These are phyloP conservation scores for Phialocephala sp. DNA, from an alignment of 2,329 filamentous ascomycete species.

Conservation along the genomic window DNA sequence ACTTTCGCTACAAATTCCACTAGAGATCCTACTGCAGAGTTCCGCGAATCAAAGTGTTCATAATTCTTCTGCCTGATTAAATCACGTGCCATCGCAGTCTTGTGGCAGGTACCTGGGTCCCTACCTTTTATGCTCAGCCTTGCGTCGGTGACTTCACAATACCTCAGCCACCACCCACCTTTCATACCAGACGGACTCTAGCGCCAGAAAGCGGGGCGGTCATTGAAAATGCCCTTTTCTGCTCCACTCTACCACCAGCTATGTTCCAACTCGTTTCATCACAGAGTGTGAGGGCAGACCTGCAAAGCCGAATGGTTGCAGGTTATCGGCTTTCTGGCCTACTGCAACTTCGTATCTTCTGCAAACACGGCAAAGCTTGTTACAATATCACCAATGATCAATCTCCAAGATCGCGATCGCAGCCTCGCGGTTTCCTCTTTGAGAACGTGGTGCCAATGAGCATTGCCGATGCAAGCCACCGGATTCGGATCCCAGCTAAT, in stretches of 20 bases:
- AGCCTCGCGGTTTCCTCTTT: neutral
- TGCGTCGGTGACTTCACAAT: neutral
- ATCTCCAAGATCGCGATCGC: neutral
- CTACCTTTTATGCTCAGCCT: neutral
- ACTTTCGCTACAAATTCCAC: neutral
- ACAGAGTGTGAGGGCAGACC: neutral
- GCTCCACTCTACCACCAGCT: neutral
- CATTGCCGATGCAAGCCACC: neutral
- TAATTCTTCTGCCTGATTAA: neutral
- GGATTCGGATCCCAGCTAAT: neutral
- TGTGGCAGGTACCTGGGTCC: no score
- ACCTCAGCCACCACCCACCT: conserved; percentile 4
- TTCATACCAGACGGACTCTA: neutral
- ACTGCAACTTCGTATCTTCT: neutral
- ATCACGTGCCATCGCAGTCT: neutral
- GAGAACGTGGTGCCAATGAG: conserved; percentile 1
- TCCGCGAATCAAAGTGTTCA: neutral
- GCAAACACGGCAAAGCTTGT: neutral
- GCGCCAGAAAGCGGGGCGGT: neutral
- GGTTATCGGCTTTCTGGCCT: neutral
- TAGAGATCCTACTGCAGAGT: neutral
- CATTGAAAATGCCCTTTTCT: neutral
- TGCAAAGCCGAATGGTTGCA: neutral
- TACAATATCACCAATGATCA: neutral
- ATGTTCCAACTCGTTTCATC: neutral